Conservation (phyloP, 352 stramenopile genomes). For the Pythium dissimile region DNA sequence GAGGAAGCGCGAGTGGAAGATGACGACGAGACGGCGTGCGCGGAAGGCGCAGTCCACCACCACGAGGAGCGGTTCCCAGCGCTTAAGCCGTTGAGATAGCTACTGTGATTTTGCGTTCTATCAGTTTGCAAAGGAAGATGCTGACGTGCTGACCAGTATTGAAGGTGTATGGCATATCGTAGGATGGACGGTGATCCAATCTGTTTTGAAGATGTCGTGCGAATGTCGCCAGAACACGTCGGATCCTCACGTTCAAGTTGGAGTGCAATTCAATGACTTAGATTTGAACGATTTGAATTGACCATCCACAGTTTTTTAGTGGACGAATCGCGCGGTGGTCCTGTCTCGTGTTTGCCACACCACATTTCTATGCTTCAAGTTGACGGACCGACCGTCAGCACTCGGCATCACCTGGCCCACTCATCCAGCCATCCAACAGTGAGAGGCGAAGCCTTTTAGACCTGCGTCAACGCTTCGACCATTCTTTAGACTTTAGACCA, state of each 20-base stretch:
- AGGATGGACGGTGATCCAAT: no score
- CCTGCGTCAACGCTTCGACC: no score
- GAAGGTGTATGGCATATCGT: no score
- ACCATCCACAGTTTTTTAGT: background rate
- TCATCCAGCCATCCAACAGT: conserved; percentile 1
- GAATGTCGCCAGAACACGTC: no score
- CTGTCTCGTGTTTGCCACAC: conserved; percentile 2
- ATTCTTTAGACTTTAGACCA: no score
- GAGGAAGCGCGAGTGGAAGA: conserved; percentile 1
- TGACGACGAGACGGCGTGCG: conserved; percentile 6
- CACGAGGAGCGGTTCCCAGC: background rate
- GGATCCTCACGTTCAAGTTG: background rate
- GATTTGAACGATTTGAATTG: conserved; percentile 5
- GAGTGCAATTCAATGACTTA: conserved; percentile 15
- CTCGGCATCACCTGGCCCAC: conserved; percentile 4
- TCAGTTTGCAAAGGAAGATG: background rate
- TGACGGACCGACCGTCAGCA: conserved; percentile 15
- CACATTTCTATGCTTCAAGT: conserved; percentile 22
- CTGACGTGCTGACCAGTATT: no score
- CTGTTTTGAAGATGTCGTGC: no score
- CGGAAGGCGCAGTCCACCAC: background rate
- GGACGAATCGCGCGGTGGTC: background rate
- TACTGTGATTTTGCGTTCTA: background rate
- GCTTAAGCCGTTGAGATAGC: background rate
- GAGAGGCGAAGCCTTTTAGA: no score